These are phyloP conservation scores for Fusarium sp. DNA, from an alignment of 2,329 filamentous ascomycete genomes.

Conservation along the genomic window DNA sequence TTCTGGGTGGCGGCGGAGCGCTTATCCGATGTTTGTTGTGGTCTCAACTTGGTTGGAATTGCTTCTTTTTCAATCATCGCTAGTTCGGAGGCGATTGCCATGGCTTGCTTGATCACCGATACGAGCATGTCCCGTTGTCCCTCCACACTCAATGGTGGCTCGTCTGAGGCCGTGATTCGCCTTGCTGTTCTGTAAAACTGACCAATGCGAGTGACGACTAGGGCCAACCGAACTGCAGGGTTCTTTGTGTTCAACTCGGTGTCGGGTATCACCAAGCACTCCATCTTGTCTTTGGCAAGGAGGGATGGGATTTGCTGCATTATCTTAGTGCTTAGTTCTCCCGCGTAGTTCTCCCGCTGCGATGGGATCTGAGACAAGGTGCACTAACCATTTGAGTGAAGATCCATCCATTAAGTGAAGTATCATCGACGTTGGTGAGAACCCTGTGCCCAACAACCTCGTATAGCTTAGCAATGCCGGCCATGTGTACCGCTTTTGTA, in stretches of 20 bases:
- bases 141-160: not conserved
- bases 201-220: conserved; percentile 28
- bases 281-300: conserved; percentile 16
- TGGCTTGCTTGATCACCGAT: conserved; percentile 23
- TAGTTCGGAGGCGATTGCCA: conserved; percentile 24
- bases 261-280: conserved; percentile 30
- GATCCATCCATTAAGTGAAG: conserved; percentile 25
- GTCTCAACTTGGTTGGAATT: conserved; percentile 19
- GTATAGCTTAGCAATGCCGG: conserved; percentile 34
- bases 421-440: conserved; percentile 11
- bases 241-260: conserved; percentile 9
- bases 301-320: conserved; percentile 32
- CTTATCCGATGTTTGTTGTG: conserved; percentile 26
- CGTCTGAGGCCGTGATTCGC: conserved; percentile 13
- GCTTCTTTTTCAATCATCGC: conserved; percentile 13
- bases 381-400: conserved; percentile 37
- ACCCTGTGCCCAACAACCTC: conserved; percentile 29
- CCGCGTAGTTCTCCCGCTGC: not conserved
- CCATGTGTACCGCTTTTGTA: conserved; percentile 36
- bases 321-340: conserved; percentile 12
- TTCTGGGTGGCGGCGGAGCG: not conserved
- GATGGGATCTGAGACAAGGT: conserved; percentile 1
- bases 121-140: conserved; percentile 21
- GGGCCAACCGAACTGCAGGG: conserved; percentile 24
- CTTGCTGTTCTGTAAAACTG: conserved; percentile 33